Evolutionary conservation across 345 rosid species (phyloP), one percentile per base, ranked within the genome.

Genomic region (Brassica rapa): DNA sequence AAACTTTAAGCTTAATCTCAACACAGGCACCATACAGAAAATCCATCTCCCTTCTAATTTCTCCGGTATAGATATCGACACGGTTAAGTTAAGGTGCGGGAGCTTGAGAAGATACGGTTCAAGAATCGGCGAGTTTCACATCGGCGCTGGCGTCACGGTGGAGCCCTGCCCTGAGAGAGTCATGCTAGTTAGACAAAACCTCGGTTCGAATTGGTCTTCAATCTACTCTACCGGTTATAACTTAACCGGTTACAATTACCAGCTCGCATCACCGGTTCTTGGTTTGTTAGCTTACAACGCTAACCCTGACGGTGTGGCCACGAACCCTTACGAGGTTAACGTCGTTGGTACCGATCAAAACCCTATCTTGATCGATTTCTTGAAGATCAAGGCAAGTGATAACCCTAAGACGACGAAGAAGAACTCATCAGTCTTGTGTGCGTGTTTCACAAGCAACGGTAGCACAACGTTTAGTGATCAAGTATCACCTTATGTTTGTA

Each of bases 41-140:
- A 86, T 92, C 14, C 33, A 82, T 8, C 84, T 95, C 57, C 98
- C 99, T 1, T 85, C 88, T 21, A 95, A 91, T 61, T 86, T 95
- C 81, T 91, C 99, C 0, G 94, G 93, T 70, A 91, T 93, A 77
- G 77, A 79, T 33, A 77, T 82, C 37, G 72, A 82, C 12, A 64
- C 75, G 16, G 78, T 73, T 3, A 82, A 73, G 77, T 39, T 81
- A 74, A 72, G 84, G 62, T 81, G 84, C 14, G 84, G 84, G 8
- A 82, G 84, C 53, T 43, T 82, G 78, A 67, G 78, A 68, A 62
- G 82, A 55, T 77, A 82, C 46, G 82, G 82, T 39, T 78, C 79
- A 11, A 73, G 25, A 63, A 21, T 82, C 19, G 77, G 70, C 15
- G 84, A 82, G 60, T 82, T 82, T 62, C 78, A 77, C 33, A 71